phyloP scores from a whole-genome alignment of 23 red algal genomes.

The Gracilaria gracilis region DNA sequence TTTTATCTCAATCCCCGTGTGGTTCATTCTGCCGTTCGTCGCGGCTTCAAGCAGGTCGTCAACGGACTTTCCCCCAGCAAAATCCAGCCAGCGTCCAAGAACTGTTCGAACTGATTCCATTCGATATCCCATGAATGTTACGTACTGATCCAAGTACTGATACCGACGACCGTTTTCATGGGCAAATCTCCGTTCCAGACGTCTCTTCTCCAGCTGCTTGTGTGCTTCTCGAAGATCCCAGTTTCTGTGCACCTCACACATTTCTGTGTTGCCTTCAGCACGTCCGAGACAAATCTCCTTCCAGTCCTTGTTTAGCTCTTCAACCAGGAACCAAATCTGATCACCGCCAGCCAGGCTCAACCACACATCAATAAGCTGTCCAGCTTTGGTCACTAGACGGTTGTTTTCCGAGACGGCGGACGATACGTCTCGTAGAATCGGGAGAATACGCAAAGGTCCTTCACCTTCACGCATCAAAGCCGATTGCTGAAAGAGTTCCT shows the following conservation, averaged over 20 bases:
- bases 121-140: slow-evolving; percentile 50
- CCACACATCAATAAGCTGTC: slow-evolving; percentile 20
- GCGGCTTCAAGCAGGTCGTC: not conserved
- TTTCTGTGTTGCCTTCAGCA: not conserved
- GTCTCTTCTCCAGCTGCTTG: not conserved
- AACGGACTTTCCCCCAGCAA: no score
- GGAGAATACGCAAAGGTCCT: not conserved
- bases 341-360: not conserved
- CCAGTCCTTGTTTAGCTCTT: not conserved
- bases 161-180: not conserved
- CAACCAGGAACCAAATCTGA: not conserved
- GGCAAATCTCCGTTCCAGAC: not conserved
- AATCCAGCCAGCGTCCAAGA: not conserved
- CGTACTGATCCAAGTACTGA: not conserved
- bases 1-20: no score
- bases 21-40: not conserved
- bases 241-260: not conserved
- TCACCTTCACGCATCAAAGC: no score
- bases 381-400: not conserved
- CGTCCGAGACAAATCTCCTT: not conserved
- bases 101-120: slow-evolving; percentile 28
- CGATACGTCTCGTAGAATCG: not conserved
- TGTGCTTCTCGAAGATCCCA: not conserved
- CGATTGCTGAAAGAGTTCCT: no score
- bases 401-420: not conserved